These are phyloP conservation scores for Cryptosporidium xiaoi DNA, from an alignment of 169 alveolate species.

Conservation along the genomic window DNA sequence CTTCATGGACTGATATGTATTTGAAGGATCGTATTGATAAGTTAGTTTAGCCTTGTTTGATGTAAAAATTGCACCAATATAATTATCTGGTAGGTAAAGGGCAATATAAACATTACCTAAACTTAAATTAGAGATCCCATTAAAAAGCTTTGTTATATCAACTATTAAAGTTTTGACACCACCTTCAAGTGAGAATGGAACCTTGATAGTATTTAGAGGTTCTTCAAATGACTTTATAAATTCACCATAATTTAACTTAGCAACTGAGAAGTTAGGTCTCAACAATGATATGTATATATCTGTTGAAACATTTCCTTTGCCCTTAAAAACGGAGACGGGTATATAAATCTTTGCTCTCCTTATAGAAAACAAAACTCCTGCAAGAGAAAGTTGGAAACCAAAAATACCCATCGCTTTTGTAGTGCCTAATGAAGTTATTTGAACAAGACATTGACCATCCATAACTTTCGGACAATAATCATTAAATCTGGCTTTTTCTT, in stretches of 20 bases:
- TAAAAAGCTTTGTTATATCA: constrained; percentile 33
- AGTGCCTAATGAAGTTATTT: constrained; percentile 42
- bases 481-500: constrained; percentile 13
- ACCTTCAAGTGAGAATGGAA: constrained; percentile 26
- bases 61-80: constrained; percentile 38
- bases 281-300: constrained; percentile 22
- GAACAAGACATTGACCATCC: constrained; percentile 69
- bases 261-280: constrained; percentile 33
- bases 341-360: constrained; percentile 27
- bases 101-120: constrained; percentile 20
- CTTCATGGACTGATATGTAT: constrained; percentile 33
- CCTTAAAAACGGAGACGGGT: constrained; percentile 16
- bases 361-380: constrained; percentile 35
- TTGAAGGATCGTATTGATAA: constrained; percentile 54
- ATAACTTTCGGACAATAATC: constrained; percentile 46
- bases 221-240: constrained; percentile 14
- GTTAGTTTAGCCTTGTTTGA: constrained; percentile 42
- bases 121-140: not conserved
- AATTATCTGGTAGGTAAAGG: constrained; percentile 14
- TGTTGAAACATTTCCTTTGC: not conserved
- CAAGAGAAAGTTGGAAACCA: constrained; percentile 57
- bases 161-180: constrained; percentile 41
- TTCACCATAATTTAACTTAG: constrained; percentile 2
- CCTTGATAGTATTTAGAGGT: constrained; percentile 14
- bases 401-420: constrained; percentile 64